Conservation (phyloP, 2,329 filamentous ascomycete genomes). For the Trichoderma polysporum region DNA sequence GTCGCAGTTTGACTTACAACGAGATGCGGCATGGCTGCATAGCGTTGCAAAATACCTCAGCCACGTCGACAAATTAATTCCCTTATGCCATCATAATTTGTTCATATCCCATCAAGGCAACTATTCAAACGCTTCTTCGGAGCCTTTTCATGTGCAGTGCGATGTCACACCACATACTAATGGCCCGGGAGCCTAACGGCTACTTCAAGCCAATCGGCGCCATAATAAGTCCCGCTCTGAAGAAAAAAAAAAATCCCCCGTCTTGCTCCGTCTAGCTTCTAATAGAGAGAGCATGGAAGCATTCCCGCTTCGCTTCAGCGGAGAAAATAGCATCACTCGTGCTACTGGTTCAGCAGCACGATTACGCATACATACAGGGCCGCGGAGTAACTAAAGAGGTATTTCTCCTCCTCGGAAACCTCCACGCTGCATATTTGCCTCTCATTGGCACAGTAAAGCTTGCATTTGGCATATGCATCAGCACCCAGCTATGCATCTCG, state of each 20-base stretch:
- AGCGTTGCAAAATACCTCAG: not conserved
- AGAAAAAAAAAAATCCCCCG: not conserved
- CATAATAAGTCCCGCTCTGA: not conserved
- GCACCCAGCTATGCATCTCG: constrained; percentile 1
- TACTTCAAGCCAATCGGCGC: not conserved
- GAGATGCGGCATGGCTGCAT: not conserved
- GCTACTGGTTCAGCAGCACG: not conserved
- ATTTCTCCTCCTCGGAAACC: constrained; percentile 1
- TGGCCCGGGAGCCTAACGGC: not conserved
- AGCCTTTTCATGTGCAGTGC: not conserved
- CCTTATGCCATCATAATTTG: not conserved
- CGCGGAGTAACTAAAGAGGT: not conserved
- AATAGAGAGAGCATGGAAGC: not conserved
- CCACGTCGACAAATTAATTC: not conserved
- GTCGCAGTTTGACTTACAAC: not conserved
- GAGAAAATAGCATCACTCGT: not conserved
- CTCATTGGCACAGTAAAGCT: not conserved
- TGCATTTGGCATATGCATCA: constrained; percentile 8
- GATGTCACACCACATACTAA: not conserved
- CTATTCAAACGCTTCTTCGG: not conserved
- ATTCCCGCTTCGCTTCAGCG: not conserved
- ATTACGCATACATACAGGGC: not conserved
- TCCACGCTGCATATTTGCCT: not conserved
- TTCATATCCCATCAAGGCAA: not conserved
- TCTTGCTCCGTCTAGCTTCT: not conserved